phyloP scores from a whole-genome alignment of 345 rosid genomes.

The Brassica carinata region DNA sequence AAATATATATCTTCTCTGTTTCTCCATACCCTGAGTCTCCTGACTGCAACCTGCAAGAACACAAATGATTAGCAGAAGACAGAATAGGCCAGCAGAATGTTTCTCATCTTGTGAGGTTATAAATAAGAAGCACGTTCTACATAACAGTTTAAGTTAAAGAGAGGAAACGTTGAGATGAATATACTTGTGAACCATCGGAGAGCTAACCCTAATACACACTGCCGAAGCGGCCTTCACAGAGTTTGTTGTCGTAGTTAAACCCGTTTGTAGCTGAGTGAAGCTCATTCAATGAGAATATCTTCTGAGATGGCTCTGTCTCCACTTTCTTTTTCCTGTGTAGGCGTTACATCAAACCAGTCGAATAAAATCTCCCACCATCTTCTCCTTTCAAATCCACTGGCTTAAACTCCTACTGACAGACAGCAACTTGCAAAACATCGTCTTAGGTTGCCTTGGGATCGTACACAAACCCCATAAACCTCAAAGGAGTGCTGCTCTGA shows the following conservation, averaged over 20 bases:
- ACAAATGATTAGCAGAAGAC: background rate
- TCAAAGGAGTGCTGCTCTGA: no score
- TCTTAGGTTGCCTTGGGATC: no score
- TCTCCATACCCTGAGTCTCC: conserved; percentile 98
- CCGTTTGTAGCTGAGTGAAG: conserved; percentile 88
- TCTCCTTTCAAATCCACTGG: no score
- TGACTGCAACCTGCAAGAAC: conserved; percentile 77
- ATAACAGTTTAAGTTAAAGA: conserved; percentile 4
- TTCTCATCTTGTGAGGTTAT: background rate
- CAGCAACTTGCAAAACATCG: no score
- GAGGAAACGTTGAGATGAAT: conserved; percentile 5
- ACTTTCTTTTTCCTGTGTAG: conserved; percentile 55
- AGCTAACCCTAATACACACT: conserved; percentile 99
- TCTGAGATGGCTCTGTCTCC: conserved; percentile 76
- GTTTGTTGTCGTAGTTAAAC: conserved; percentile 94
- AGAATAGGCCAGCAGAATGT: background rate
- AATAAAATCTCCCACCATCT: no score
- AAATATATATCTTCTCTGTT: conserved; percentile 86
- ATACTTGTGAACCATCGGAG: conserved; percentile 97
- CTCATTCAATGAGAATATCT: conserved; percentile 87
- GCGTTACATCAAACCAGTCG: conserved; percentile 16
- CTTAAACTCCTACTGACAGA: no score
- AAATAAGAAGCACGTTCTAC: background rate
- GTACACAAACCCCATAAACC: no score
- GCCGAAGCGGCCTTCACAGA: conserved; percentile 95